Percentiles rank a stretch among this genome's conserved stretches.
Evolutionary conservation across 495 filamentous ascomycete genomes (phyloP).

Genomic region (Aspergillus nanangensis): DNA sequence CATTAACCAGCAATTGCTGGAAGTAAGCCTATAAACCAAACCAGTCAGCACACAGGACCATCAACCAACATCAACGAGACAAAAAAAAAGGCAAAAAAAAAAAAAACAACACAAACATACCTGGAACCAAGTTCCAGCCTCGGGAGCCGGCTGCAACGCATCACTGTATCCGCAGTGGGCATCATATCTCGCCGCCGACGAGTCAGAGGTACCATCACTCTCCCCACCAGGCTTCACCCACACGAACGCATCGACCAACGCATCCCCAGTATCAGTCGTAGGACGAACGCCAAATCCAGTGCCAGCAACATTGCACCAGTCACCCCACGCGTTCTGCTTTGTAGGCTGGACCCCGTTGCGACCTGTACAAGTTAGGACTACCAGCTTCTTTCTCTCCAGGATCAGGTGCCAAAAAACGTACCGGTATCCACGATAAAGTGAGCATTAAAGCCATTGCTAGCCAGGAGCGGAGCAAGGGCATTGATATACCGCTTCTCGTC

Average conservation of each 20-base stretch:
- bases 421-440: conserved; percentile 68
- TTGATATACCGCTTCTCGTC: conserved; percentile 73
- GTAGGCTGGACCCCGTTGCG: conserved; percentile 66
- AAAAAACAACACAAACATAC: background rate
- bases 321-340: conserved; percentile 63
- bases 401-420: conserved; percentile 6
- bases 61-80: background rate
- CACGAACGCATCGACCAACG: conserved; percentile 69
- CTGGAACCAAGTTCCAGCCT: conserved; percentile 51
- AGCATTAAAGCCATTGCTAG: conserved; percentile 57
- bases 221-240: conserved; percentile 85
- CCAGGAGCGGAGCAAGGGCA: conserved; percentile 58
- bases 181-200: conserved; percentile 61
- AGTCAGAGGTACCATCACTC: conserved; percentile 70
- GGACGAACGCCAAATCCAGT: conserved; percentile 71
- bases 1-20: conserved; percentile 7
- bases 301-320: conserved; percentile 81
- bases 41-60: background rate
- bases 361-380: conserved; percentile 15
- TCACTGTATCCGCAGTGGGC: conserved; percentile 62
- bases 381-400: background rate
- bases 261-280: conserved; percentile 55
- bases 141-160: conserved; percentile 60
- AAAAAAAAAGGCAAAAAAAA: background rate
- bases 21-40: conserved; percentile 3